These are phyloP conservation scores for Fomitopsis pulvina DNA, from an alignment of 768 basidiomycete species.

Conservation along the genomic window DNA sequence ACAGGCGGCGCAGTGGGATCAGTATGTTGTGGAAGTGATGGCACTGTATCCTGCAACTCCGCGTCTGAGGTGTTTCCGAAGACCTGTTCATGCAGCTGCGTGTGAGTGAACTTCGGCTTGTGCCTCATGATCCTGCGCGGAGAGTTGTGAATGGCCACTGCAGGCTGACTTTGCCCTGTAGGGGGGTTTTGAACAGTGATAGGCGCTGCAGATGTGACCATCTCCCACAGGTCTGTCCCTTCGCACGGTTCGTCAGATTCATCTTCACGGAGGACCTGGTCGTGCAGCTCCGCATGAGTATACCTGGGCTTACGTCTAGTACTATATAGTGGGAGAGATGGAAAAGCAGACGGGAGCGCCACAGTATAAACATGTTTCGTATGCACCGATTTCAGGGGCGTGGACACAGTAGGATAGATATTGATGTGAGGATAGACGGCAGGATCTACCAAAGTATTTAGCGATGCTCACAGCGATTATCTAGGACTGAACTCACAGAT, in stretches of 20 bases:
- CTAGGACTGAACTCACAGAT: slow-evolving; percentile 11
- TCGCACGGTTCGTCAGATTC: neutral
- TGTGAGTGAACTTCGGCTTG: slow-evolving; percentile 6
- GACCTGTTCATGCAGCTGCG: slow-evolving; percentile 2
- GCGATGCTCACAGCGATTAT: neutral
- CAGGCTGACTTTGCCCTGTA: too few species aligned
- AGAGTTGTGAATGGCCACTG: neutral
- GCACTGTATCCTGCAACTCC: slow-evolving; percentile 17
- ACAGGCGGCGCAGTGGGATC: neutral
- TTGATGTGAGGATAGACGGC: slow-evolving; percentile 20
- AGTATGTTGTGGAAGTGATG: slow-evolving; percentile 5
- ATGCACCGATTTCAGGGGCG: neutral
- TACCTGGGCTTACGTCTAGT: slow-evolving; percentile 2
- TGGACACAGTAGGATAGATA: slow-evolving; percentile 13
- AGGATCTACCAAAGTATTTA: slow-evolving; percentile 13
- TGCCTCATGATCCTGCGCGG: neutral
- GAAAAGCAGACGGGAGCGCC: neutral
- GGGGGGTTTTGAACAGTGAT: neutral
- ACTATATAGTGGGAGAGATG: neutral
- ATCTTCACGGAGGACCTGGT: slow-evolving; percentile 5
- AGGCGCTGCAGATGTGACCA: neutral
- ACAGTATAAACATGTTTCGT: neutral
- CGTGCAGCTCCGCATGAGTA: slow-evolving; percentile 16
- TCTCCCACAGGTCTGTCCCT: neutral
- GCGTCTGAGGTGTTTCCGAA: slow-evolving; percentile 11